Evolutionary conservation across 1,284 basidiomycete species (phyloP).

Genomic region (Neolentinus lepideus): DNA sequence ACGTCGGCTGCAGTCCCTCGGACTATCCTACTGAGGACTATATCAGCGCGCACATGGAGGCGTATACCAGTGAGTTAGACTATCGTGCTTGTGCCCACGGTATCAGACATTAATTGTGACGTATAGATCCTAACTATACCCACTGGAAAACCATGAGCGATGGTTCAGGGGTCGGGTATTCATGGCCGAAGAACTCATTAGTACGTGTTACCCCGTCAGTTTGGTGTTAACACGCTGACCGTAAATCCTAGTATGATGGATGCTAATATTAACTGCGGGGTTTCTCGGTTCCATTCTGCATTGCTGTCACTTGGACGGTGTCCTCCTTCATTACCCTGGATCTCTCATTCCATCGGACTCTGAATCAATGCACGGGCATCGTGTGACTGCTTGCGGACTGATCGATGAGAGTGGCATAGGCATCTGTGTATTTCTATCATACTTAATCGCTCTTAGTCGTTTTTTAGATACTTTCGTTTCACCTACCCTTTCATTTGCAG

Average conservation of each 20-base stretch:
- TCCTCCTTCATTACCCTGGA: no score
- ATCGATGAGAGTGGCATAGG: background rate
- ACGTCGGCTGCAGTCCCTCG: constrained; percentile 47
- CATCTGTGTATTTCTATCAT: background rate
- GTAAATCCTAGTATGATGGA: background rate
- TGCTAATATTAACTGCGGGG: background rate
- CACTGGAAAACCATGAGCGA: constrained; percentile 32
- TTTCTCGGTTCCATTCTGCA: background rate
- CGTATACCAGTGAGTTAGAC: constrained; percentile 34
- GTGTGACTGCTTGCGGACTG: background rate
- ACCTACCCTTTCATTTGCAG: background rate
- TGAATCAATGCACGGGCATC: background rate
- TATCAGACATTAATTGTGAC: background rate
- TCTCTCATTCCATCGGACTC: background rate
- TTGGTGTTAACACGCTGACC: background rate
- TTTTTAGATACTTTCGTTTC: background rate
- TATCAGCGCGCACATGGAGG: constrained; percentile 25
- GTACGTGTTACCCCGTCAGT: constrained; percentile 10
- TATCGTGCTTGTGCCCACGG: background rate
- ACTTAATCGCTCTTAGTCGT: background rate
- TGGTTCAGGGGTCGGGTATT: constrained; percentile 12
- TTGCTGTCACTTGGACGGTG: no score
- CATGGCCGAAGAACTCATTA: constrained; percentile 18
- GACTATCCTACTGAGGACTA: constrained; percentile 47
- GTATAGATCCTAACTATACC: constrained; percentile 45